A percentile compares a stretch with the other conserved stretches of the same genome.
Conservation (phyloP, 2,329 filamentous ascomycete species). For the Fusarium neocosmosporiellum region DNA sequence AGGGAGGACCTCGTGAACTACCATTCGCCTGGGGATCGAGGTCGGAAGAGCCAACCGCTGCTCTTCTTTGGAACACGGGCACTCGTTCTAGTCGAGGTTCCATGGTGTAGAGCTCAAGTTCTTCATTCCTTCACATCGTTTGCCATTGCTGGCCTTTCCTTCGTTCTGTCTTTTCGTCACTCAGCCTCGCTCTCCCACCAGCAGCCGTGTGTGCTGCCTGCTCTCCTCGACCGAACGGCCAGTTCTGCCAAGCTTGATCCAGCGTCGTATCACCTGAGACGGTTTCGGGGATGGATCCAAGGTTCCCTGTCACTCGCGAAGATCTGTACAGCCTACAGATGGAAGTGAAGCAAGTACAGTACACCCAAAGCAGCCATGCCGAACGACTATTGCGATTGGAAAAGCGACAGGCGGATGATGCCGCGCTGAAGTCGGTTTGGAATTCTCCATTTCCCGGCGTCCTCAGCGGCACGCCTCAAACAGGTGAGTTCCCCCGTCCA, state of each 20-base stretch:
- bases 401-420: slow-evolving; percentile 75
- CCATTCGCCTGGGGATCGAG: slow-evolving; percentile 47
- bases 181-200: background rate
- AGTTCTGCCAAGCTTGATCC: background rate
- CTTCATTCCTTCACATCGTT: slow-evolving; percentile 18
- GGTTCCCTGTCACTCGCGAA: slow-evolving; percentile 69
- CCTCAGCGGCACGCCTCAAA: slow-evolving; percentile 83
- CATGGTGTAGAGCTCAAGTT: slow-evolving; percentile 23
- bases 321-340: slow-evolving; percentile 76
- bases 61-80: slow-evolving; percentile 10
- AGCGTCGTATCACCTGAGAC: background rate
- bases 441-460: slow-evolving; percentile 92
- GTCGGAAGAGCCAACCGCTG: slow-evolving; percentile 40
- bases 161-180: slow-evolving; percentile 4
- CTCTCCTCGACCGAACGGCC: background rate
- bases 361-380: slow-evolving; percentile 70
- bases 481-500: slow-evolving; percentile 69
- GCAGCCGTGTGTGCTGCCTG: background rate
- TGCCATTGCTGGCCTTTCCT: slow-evolving; percentile 17
- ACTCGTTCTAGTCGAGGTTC: slow-evolving; percentile 9
- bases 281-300: slow-evolving; percentile 69
- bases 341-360: slow-evolving; percentile 76
- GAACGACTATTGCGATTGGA: slow-evolving; percentile 72
- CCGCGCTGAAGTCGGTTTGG: slow-evolving; percentile 87
- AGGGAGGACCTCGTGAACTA: slow-evolving; percentile 54